Base-by-base conservation (phyloP, 129 eudicot species). In the Gnaphalium uliginosum region DNA sequence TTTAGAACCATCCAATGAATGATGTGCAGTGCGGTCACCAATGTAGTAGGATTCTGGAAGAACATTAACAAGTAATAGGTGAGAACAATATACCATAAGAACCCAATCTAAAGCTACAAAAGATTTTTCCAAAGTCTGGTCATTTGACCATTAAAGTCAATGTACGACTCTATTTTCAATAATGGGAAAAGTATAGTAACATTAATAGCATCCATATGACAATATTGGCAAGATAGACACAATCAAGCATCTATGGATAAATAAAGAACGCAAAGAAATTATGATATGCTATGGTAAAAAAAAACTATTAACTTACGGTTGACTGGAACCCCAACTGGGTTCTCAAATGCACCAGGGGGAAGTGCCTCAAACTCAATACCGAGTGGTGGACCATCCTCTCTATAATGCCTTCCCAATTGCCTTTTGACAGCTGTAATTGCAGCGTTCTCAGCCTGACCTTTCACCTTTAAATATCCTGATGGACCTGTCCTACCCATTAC, bases 311-410 rank as follows among this genome's bases (percentile, higher is more conserved):
- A 76, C 89, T 82, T 85, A 91, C 97, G 87, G 77, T 72, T 79
- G 64, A 72, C 80, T 46, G 84, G 83, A 33, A 76, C 75, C 83
- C 58, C 83, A 80, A 26, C 74, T 53, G 84, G 72, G 56, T 87
- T 87, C 81, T 91, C 96, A 83, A 95, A 95, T 73, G 99, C 99
- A 57, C 84, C 97, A 54, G 97, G 96, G 21, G 99, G 97, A 81
- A 87, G 97, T 27, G 89, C 82, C 66, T 95, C 99, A 83, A 91
- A 95, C 21, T 87, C 94, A 79, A 91, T 85, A 69, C 94, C 94
- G 81, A 95, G 97, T 57, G 96, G 85, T 26, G 99, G 99, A 37
- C 99, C 97, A 78, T 95, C 96, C 76, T 77, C 89, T 30, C 86
- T 79, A 81, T 89, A 95, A 68, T 84, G 83, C 64, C 92, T 89